Percentiles rank a stretch among this genome's conserved stretches.
Evolutionary conservation across 2,329 filamentous ascomycete genomes (phyloP).

Genomic region (Alternaria brassicicola): DNA sequence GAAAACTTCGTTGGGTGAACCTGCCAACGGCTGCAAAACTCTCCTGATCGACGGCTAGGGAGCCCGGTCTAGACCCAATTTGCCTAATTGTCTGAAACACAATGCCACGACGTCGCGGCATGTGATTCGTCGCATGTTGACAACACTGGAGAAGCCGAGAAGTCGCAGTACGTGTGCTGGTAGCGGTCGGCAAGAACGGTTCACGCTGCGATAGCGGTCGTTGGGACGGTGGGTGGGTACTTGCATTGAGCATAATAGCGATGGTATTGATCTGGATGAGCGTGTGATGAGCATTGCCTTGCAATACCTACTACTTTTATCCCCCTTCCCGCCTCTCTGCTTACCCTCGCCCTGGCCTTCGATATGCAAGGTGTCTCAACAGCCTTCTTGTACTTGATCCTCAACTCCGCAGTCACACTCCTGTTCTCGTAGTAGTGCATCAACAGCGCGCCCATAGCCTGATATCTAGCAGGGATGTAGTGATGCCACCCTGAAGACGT

Average conservation of each 20-base stretch:
- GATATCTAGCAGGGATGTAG: slow-evolving; percentile 34
- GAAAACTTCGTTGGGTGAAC: not conserved
- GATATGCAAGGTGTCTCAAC: slow-evolving; percentile 32
- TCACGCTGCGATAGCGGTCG: not conserved
- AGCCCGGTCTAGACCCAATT: not conserved
- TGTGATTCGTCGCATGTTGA: not conserved
- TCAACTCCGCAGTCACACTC: slow-evolving; percentile 30
- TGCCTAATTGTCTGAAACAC: not conserved
- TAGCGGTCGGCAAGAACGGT: not conserved
- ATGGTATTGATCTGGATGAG: not conserved
- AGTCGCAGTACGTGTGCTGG: not conserved
- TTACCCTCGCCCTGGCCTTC: slow-evolving; percentile 25
- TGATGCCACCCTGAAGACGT: slow-evolving; percentile 36
- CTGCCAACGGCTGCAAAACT: not conserved
- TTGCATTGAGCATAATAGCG: not conserved
- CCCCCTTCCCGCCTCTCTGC: slow-evolving; percentile 31
- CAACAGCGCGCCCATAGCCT: slow-evolving; percentile 34
- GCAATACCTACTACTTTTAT: slow-evolving; percentile 26
- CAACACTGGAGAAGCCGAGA: slow-evolving; percentile 1
- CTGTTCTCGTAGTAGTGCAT: slow-evolving; percentile 18
- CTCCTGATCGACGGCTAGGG: slow-evolving; percentile 1
- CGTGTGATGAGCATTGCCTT: not conserved
- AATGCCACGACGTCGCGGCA: not conserved
- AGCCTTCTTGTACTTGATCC: slow-evolving; percentile 31
- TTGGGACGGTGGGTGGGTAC: not conserved